Conservation (phyloP, 2,329 filamentous ascomycete genomes). For the Aaosphaeria pasadenensis region DNA sequence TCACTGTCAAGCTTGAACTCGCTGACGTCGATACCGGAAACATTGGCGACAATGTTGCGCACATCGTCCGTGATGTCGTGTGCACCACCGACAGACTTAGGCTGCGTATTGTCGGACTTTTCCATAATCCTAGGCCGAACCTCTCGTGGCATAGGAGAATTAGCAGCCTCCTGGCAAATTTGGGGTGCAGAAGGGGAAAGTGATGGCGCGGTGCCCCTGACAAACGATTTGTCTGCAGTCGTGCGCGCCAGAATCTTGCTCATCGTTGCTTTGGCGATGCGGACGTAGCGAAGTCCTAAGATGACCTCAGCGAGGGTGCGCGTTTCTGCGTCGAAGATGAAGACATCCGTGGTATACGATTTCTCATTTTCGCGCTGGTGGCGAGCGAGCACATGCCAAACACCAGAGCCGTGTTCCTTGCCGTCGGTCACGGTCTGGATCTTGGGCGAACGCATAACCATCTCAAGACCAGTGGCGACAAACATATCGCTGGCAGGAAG, state of each 20-base stretch:
- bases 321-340: neutral
- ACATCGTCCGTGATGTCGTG: neutral
- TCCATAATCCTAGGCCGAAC: neutral
- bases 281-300: neutral
- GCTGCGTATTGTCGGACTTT: neutral
- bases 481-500: slow-evolving; percentile 19
- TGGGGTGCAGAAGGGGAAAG: neutral
- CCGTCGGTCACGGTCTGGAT: neutral
- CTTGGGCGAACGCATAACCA: neutral
- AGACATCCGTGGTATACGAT: neutral
- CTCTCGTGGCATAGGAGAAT: neutral
- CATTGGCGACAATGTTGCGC: neutral
- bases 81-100: neutral
- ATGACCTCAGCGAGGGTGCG: neutral
- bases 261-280: neutral
- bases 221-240: neutral
- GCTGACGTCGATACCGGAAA: slow-evolving; percentile 11
- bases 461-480: slow-evolving; percentile 16
- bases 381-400: neutral
- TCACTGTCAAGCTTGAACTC: slow-evolving; percentile 8
- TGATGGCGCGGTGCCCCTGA: neutral
- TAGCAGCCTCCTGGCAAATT: neutral
- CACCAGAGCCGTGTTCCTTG: neutral
- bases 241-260: neutral
- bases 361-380: neutral